Base-by-base conservation (phyloP, 78 protist genomes). In the Isochrysis galbana region DNA sequence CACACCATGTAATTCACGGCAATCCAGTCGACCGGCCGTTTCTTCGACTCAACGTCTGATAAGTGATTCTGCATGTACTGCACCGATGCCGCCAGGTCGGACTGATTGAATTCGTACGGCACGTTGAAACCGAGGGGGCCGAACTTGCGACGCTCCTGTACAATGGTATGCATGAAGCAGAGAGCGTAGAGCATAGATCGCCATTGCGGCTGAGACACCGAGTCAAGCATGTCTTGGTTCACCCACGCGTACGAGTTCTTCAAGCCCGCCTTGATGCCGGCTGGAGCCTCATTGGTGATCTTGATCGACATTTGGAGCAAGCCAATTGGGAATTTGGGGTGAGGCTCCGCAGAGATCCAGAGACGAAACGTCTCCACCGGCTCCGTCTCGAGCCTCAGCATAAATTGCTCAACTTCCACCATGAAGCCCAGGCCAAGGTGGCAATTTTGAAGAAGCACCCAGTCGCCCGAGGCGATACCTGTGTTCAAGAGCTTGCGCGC, bases 71-170 rank as follows among this genome's bases (percentile, higher is more conserved):
- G 97, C 46, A 98, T 78, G 95, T 95, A 96, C 90, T 32, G 70
- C 48, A 96, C 51, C 47, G 93, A 90, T 36, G 98, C 97, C 23
- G 83, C 21, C 67, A 97, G 90, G 86, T 98, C 99, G 29, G 97
- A 91, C 90, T 93, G 95, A 93, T 96, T 95, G 97, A 98, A 98
- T 94, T 98, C 99, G 94, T 98, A 98, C 48, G 97, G 98, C 54
- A 96, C 93, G 95, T 90, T 91, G 96, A 96, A 97, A 0, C 98
- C 99, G 72, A 97, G 82, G 29, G 98, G 95, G 3, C 98, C 98
- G 55, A 96, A 98, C 94, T 96, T 97, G 69, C 98, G 93, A 26
- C 99, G 93, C 93, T 97, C 99, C 90, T 95, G 97, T 29, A 96
- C 97, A 22, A 93, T 55, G 39, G 97, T 47, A 87, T 98, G 98